Percentiles rank a stretch among this genome's conserved stretches.
These are phyloP conservation scores for Phytomonas francai DNA, from an alignment of 208 protist genomes.

Conservation along the genomic window DNA sequence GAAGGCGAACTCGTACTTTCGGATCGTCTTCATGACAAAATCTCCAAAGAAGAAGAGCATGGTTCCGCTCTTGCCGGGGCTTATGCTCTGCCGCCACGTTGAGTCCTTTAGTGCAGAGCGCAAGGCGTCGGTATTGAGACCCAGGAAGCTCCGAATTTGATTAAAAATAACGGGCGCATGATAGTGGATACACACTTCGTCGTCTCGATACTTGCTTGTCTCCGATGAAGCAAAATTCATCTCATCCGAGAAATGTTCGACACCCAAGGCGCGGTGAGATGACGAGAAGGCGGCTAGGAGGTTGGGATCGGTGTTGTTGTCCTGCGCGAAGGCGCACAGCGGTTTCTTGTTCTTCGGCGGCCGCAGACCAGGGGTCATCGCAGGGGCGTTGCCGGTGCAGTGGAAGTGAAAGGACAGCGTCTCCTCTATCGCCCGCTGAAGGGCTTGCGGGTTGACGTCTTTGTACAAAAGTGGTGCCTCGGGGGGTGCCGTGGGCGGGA, in stretches of 20 bases:
- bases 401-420: constrained; percentile 40
- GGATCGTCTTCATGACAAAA: constrained; percentile 88
- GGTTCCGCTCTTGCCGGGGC: constrained; percentile 81
- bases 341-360: constrained; percentile 19
- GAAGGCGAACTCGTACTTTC: constrained; percentile 66
- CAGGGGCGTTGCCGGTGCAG: constrained; percentile 39
- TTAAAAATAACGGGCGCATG: constrained; percentile 76
- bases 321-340: constrained; percentile 22
- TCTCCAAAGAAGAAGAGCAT: constrained; percentile 84
- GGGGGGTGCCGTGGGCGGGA: not conserved
- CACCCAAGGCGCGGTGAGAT: not conserved
- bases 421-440: constrained; percentile 70
- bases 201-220: constrained; percentile 23
- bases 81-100: constrained; percentile 63
- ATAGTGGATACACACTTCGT: constrained; percentile 61
- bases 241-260: constrained; percentile 4
- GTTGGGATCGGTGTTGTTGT: constrained; percentile 27
- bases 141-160: constrained; percentile 65
- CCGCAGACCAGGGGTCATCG: constrained; percentile 18
- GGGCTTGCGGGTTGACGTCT: constrained; percentile 32
- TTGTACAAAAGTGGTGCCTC: constrained; percentile 13
- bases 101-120: constrained; percentile 23
- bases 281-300: constrained; percentile 11
- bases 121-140: constrained; percentile 47
- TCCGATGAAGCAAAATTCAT: not conserved